Evolutionary conservation across 805 yeast genomes (phyloP).

Genomic region (Lachancea sp.): DNA sequence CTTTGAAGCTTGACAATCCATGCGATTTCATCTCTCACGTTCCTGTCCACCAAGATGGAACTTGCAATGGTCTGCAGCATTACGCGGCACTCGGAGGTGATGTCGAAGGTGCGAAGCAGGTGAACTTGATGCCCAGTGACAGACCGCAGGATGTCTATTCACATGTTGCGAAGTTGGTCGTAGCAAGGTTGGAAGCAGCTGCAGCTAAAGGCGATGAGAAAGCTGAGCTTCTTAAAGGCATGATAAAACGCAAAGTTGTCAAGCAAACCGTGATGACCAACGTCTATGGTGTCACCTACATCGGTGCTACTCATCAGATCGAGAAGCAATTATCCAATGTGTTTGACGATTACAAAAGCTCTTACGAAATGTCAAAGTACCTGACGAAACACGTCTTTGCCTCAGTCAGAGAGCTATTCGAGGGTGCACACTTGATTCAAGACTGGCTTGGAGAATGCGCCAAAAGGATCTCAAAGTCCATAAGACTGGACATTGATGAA

Average conservation of each 20-base stretch:
- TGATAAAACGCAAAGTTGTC: constrained; percentile 78
- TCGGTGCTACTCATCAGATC: constrained; percentile 90
- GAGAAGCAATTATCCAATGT: constrained; percentile 63
- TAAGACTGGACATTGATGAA: constrained; percentile 57
- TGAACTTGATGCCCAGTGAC: constrained; percentile 62
- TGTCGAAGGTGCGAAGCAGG: constrained; percentile 74
- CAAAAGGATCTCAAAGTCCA: constrained; percentile 66
- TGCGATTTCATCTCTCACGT: constrained; percentile 58
- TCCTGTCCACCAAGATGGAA: constrained; percentile 83
- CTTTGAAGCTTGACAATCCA: constrained; percentile 57
- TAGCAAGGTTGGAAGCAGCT: constrained; percentile 46
- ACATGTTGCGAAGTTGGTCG: constrained; percentile 61
- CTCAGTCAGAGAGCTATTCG: constrained; percentile 77
- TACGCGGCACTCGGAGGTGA: constrained; percentile 87
- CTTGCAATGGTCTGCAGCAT: constrained; percentile 81
- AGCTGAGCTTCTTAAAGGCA: constrained; percentile 49
- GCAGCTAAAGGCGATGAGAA: constrained; percentile 47
- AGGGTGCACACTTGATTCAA: constrained; percentile 90
- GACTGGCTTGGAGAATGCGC: constrained; percentile 95
- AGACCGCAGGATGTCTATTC: constrained; percentile 74
- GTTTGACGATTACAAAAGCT: constrained; percentile 42
- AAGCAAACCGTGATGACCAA: constrained; percentile 98
- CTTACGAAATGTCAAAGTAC: constrained; percentile 50
- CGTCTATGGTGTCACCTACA: constrained; percentile 92
- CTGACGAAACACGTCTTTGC: constrained; percentile 72